These are phyloP conservation scores for Psidium guajava DNA, from an alignment of 345 rosid genomes.

Conservation along the genomic window DNA sequence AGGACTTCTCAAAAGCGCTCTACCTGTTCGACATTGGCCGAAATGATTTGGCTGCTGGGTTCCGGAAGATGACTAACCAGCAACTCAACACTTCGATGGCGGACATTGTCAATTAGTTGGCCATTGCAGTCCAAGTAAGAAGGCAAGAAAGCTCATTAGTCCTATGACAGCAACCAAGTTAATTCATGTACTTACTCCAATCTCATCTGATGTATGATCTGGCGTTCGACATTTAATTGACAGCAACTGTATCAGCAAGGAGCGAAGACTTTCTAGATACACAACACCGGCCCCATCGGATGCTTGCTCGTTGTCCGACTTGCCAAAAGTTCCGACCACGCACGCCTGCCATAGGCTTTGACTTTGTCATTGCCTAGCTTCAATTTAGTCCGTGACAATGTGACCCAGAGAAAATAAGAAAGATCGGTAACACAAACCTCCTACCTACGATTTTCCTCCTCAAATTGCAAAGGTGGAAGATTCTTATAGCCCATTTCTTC, in stretches of 20 bases:
- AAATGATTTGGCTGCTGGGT: constrained; percentile 75
- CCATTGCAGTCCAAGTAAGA: constrained; percentile 65
- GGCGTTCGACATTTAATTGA: not conserved
- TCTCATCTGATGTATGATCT: not conserved
- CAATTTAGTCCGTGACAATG: not conserved
- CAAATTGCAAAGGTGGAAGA: not conserved
- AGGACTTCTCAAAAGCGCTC: constrained; percentile 65
- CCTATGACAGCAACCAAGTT: not conserved
- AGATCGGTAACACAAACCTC: accelerated
- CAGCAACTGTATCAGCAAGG: constrained; percentile 38
- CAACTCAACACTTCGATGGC: constrained; percentile 54
- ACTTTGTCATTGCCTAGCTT: not conserved
- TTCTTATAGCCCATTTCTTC: not conserved
- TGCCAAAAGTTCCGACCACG: constrained; percentile 27
- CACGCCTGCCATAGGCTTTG: constrained; percentile 34
- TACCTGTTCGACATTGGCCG: constrained; percentile 85
- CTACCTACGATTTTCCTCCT: not conserved
- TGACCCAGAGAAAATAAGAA: not conserved
- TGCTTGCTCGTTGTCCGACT: constrained; percentile 52
- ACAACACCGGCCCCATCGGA: constrained; percentile 84
- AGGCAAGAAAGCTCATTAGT: not conserved
- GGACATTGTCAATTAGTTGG: constrained; percentile 52
- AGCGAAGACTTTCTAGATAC: constrained; percentile 57
- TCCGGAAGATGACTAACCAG: constrained; percentile 38
- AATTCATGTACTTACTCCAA: not conserved